phyloP scores from a whole-genome alignment of 768 basidiomycete genomes.

The Pluteus cervinus region DNA sequence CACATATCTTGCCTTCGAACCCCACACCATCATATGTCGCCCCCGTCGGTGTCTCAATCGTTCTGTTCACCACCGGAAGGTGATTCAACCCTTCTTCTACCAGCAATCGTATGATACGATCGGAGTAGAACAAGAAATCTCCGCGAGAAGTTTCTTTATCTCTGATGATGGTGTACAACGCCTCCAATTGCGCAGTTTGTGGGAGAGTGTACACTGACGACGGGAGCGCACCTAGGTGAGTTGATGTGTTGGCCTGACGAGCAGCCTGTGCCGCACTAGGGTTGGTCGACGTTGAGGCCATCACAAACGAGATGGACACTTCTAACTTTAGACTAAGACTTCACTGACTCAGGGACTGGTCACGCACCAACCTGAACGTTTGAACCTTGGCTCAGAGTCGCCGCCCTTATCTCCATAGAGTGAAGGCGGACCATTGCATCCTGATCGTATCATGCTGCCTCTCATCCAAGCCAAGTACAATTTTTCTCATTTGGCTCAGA shows the following conservation, averaged over 20 bases:
- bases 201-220: constrained; percentile 85
- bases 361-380: too few species aligned
- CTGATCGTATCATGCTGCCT: too few species aligned
- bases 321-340: too few species aligned
- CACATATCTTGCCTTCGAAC: constrained; percentile 95
- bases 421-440: too few species aligned
- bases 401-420: too few species aligned
- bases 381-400: too few species aligned
- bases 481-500: too few species aligned
- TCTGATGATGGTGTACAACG: constrained; percentile 91
- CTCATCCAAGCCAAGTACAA: too few species aligned
- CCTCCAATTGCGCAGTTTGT: constrained; percentile 90
- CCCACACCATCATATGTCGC: constrained; percentile 84
- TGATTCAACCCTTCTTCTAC: constrained; percentile 91
- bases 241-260: constrained; percentile 23
- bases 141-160: constrained; percentile 84
- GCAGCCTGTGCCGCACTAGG: constrained; percentile 32
- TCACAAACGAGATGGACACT: too few species aligned
- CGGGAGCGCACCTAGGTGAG: constrained; percentile 47
- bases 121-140: constrained; percentile 95
- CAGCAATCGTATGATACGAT: constrained; percentile 81
- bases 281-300: too few species aligned
- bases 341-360: too few species aligned
- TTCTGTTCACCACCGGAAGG: constrained; percentile 62
- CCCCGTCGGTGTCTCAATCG: constrained; percentile 80